Evolutionary conservation across 179 eudicot species (phyloP), one percentile per base, ranked within the genome.

Genomic region (Camellia oleifera): DNA sequence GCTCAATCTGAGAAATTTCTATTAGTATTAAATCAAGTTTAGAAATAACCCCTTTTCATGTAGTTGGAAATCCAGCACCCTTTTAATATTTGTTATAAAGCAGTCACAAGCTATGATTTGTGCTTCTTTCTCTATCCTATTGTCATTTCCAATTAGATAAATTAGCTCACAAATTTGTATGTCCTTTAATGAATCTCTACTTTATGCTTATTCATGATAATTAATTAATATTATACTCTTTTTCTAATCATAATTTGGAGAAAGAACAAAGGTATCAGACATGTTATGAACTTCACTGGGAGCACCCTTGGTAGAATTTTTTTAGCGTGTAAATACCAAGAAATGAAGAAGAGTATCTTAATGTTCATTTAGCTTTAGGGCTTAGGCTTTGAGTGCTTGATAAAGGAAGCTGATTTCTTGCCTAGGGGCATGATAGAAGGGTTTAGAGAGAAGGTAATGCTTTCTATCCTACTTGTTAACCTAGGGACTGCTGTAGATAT

Each of bases 401-500:
- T 26, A 4, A 17, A 46, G 26, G 2, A 53, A 23, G 2, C 1
- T 10, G 52, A 23, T 71, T 71, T 71, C 42, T 45, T 69, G 54
- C 56, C n/a, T 69, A n/a, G 73, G 23, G 44, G 60, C 58, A 26
- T 54, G 67, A 20, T 53, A 56, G 20, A 23, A 53, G 46, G 46
- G 62, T 73, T 73, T 73, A 42, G 48, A 17, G 23, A n/a, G 63
- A 60, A 60, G 64, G 46, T 0, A 11, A 66, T 2, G 0, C 20
- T 66, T 26, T 12, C 1, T 66, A 26, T 74, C 42, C 52, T 57
- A 15, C 70, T 74, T 40, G 13, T 9, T 74, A 23, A 58, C 52
- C 76, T 5, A 40, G 53, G 20, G 77, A 74, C 75, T 72, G 75
- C 44, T 40, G 14, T n/a, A 58, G 15, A 58, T 17, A 58, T 17